Conservation (phyloP, 2,329 filamentous ascomycete species). For the Dendryphion nanum region DNA sequence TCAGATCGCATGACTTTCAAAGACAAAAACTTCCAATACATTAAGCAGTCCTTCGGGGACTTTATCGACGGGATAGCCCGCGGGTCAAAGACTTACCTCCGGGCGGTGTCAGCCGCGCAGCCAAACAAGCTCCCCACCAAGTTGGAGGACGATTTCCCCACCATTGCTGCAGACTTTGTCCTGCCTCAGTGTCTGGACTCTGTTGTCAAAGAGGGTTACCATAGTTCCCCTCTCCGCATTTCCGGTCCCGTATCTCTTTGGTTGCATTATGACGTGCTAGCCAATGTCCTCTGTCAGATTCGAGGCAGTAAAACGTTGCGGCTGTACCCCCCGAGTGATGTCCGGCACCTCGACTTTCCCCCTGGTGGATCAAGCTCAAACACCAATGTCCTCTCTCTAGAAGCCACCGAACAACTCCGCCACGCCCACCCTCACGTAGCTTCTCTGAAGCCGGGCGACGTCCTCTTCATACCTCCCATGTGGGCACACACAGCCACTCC, state of each 20-base stretch:
- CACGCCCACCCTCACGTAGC: conserved; percentile 64
- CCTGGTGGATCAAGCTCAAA: conserved; percentile 79
- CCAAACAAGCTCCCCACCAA: conserved; percentile 70
- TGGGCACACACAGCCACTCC: conserved; percentile 77
- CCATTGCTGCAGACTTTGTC: conserved; percentile 66
- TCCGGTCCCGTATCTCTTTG: conserved; percentile 82
- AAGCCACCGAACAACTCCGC: conserved; percentile 17
- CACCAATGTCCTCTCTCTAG: conserved; percentile 63
- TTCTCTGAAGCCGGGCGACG: conserved; percentile 66
- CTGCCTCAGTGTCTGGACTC: conserved; percentile 62
- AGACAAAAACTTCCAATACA: conserved; percentile 78
- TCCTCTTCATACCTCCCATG: conserved; percentile 76
- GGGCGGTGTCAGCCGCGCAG: conserved; percentile 68
- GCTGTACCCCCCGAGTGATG: conserved; percentile 76
- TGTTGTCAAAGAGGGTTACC: conserved; percentile 57
- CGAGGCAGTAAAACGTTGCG: conserved; percentile 69
- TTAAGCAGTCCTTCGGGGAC: conserved; percentile 62
- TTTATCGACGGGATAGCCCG: conserved; percentile 60
- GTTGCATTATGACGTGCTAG: conserved; percentile 90
- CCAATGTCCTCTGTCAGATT: conserved; percentile 82
- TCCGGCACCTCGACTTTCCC: conserved; percentile 66
- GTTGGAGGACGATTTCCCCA: conserved; percentile 69
- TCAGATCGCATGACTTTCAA: conserved; percentile 74
- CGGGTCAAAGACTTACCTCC: conserved; percentile 71
- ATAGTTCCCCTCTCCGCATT: conserved; percentile 77